Evolutionary conservation across 2,329 filamentous ascomycete genomes (phyloP).

Genomic region (Ascochyta lentis): DNA sequence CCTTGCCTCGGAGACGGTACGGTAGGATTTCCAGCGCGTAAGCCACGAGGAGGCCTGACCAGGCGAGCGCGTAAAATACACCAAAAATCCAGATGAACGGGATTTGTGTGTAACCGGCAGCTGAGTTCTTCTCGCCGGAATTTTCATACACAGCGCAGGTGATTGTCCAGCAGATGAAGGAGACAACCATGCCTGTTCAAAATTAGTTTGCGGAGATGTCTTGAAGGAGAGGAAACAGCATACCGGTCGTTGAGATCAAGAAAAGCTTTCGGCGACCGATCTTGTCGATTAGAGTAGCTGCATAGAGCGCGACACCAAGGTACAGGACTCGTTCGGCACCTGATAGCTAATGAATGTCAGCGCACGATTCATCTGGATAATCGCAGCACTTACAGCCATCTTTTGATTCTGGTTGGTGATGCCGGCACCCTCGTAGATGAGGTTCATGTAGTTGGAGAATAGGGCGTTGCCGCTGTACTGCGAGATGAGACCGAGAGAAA

Average conservation of each 20-base stretch:
- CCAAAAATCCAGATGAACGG: constrained; percentile 60
- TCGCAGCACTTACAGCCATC: constrained; percentile 49
- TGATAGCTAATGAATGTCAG: constrained; percentile 22
- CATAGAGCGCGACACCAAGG: constrained; percentile 63
- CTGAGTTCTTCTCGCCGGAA: constrained; percentile 41
- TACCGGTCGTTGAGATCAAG: constrained; percentile 50
- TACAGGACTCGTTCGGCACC: constrained; percentile 65
- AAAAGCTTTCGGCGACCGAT: constrained; percentile 65
- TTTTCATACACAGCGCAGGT: constrained; percentile 36
- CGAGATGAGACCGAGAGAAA: constrained; percentile 70
- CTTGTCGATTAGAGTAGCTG: constrained; percentile 62
- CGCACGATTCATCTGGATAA: not conserved
- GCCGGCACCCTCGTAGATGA: constrained; percentile 66
- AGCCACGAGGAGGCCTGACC: constrained; percentile 64
- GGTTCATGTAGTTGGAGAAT: constrained; percentile 70
- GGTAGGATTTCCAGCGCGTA: constrained; percentile 60
- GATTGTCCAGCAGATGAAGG: constrained; percentile 49
- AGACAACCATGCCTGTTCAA: constrained; percentile 32
- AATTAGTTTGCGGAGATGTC: not conserved
- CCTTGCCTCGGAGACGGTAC: constrained; percentile 58
- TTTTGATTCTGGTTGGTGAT: constrained; percentile 55
- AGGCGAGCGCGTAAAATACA: constrained; percentile 62
- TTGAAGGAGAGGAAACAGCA: not conserved
- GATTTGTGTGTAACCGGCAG: constrained; percentile 55
- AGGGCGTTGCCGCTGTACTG: constrained; percentile 73